Percentiles rank a stretch among this genome's conserved stretches.
These are phyloP conservation scores for Penicillium argentinense DNA, from an alignment of 495 filamentous ascomycete genomes.

Conservation along the genomic window DNA sequence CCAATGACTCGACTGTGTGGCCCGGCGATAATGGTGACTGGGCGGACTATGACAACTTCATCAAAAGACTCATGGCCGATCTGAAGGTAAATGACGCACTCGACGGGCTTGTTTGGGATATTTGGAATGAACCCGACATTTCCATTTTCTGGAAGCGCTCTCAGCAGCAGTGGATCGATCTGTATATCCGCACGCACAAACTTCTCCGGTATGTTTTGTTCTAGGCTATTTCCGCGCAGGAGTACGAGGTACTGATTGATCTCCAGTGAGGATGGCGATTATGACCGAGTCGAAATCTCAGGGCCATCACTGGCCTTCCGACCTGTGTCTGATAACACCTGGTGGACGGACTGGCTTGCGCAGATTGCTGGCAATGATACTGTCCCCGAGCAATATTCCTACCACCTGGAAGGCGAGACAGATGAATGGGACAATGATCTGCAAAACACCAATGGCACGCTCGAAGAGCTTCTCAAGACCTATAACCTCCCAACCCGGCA, in stretches of 20 bases:
- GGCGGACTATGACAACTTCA: slow-evolving; percentile 33
- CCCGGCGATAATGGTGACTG: slow-evolving; percentile 44
- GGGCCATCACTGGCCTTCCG: slow-evolving; percentile 27
- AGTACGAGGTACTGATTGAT: no score
- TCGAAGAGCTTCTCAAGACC: slow-evolving; percentile 20
- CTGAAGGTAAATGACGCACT: slow-evolving; percentile 31
- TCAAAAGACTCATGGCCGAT: slow-evolving; percentile 30
- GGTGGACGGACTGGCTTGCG: slow-evolving; percentile 31
- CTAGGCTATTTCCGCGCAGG: background rate
- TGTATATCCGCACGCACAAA: slow-evolving; percentile 29
- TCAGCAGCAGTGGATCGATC: slow-evolving; percentile 32
- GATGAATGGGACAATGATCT: slow-evolving; percentile 24
- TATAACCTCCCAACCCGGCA: slow-evolving; percentile 31
- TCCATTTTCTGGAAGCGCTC: slow-evolving; percentile 32
- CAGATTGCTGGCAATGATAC: slow-evolving; percentile 24
- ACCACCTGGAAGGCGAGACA: slow-evolving; percentile 26
- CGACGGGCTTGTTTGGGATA: slow-evolving; percentile 33
- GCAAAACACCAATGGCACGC: slow-evolving; percentile 19
- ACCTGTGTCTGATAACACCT: slow-evolving; percentile 20
- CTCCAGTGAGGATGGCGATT: no score
- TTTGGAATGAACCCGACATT: slow-evolving; percentile 47
- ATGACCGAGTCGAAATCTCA: no score
- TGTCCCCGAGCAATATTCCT: slow-evolving; percentile 40
- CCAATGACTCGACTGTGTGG: slow-evolving; percentile 21
- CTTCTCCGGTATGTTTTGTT: slow-evolving; percentile 18